Percentiles rank a stretch among this genome's conserved stretches.
Conservation (phyloP, 345 rosid species). For the Moringa oleifera region DNA sequence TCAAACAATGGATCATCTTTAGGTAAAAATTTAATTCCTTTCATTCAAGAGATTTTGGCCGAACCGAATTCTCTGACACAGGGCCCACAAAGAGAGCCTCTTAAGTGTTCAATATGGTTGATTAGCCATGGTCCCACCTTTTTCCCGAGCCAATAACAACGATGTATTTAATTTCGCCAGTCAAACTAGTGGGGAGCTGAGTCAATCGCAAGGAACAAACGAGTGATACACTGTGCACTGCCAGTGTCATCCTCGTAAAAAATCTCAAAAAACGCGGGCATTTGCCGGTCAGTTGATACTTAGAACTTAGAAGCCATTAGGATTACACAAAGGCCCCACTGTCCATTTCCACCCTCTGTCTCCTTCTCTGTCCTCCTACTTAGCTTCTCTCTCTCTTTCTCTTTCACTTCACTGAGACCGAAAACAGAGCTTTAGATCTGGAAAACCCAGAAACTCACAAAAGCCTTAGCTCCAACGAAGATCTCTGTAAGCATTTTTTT, state of each 20-base stretch:
- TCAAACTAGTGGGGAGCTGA: background rate
- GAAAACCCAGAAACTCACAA: slow-evolving; percentile 12
- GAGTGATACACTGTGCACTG: slow-evolving; percentile 3
- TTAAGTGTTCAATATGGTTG: too few relatives aligned
- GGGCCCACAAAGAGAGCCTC: too few relatives aligned
- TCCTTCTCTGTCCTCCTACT: slow-evolving; percentile 25
- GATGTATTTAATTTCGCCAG: too few relatives aligned
- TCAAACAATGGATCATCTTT: too few relatives aligned
- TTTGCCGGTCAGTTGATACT: background rate
- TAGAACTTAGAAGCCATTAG: background rate
- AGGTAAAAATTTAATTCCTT: too few relatives aligned
- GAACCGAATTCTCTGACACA: too few relatives aligned
- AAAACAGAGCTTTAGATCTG: slow-evolving; percentile 42
- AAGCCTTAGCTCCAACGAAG: slow-evolving; percentile 4
- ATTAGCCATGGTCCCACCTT: too few relatives aligned
- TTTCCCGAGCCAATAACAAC: too few relatives aligned
- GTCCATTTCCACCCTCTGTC: slow-evolving; percentile 11
- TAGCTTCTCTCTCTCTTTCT: slow-evolving; percentile 7
- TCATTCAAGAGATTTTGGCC: too few relatives aligned
- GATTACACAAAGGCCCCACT: slow-evolving; percentile 16
- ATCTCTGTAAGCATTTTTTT: slow-evolving; percentile 10
- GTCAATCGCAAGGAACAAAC: background rate
- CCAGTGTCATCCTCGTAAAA: slow-evolving; percentile 21
- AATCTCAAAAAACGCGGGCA: slow-evolving; percentile 14
- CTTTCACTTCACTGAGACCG: background rate